Evolutionary conservation across 2,329 filamentous ascomycete species (phyloP).

Genomic region (Helicocarpus griseus): DNA sequence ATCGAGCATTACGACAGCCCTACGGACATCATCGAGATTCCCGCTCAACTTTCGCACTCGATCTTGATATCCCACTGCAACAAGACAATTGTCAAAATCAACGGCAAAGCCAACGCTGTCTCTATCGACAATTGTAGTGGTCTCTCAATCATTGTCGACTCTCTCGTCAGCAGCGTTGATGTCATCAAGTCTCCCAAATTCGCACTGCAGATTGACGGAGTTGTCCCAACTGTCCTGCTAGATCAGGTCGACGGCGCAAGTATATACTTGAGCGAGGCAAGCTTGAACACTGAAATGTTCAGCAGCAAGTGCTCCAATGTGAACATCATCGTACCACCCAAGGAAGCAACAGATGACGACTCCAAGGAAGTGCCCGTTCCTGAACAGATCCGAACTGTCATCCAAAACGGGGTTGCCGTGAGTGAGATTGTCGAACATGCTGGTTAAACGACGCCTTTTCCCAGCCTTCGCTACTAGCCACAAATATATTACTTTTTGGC

Average conservation of each 20-base stretch:
- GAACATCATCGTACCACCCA: conserved; percentile 73
- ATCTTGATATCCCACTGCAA: conserved; percentile 87
- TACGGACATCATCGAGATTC: conserved; percentile 65
- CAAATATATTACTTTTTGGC: background rate
- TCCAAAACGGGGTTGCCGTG: conserved; percentile 66
- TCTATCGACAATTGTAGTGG: conserved; percentile 84
- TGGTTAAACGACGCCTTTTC: conserved; percentile 25
- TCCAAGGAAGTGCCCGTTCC: conserved; percentile 81
- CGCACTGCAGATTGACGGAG: conserved; percentile 81
- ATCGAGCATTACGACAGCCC: conserved; percentile 86
- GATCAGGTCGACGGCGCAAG: conserved; percentile 89
- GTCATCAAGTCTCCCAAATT: conserved; percentile 94
- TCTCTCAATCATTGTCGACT: conserved; percentile 78
- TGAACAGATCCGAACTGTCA: conserved; percentile 77
- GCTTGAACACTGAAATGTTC: conserved; percentile 69
- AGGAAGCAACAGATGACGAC: conserved; percentile 60
- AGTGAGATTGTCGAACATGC: conserved; percentile 95
- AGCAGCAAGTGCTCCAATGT: conserved; percentile 79
- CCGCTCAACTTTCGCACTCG: conserved; percentile 74
- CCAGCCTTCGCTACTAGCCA: background rate
- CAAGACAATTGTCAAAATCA: conserved; percentile 80
- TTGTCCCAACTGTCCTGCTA: conserved; percentile 75
- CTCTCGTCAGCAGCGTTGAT: conserved; percentile 81
- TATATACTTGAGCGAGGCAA: conserved; percentile 76
- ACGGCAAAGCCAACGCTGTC: conserved; percentile 93